Base-by-base conservation (phyloP, 2,329 filamentous ascomycete genomes). In the Curvularia lunata region DNA sequence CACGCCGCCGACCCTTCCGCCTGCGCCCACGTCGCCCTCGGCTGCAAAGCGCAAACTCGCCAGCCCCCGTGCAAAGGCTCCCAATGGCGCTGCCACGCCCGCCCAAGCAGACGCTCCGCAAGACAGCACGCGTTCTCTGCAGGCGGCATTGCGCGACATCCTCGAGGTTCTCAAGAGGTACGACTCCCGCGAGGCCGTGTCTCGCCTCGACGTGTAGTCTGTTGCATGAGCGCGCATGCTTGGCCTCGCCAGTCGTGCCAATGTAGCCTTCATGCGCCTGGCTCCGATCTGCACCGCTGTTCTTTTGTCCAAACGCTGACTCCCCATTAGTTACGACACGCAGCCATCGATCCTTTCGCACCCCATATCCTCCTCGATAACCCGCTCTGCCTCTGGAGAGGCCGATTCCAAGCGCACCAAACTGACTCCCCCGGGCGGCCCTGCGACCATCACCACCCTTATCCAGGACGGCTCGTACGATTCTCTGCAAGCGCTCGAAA, bases 31-130 rank as follows among this genome's bases (percentile, higher is more conserved):
- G 40, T 76, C 73, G 55, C 73, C 72, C 7, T 67, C 71, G 16
- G 40, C 65, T 40, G 70, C 75, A 58, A 83, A 83, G 68, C 79
- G 81, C 45, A 83, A 82, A 72, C 80, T 79, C 56, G 76, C 75
- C 38, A 71, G 75, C 34, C 74, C 72, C 48, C 65, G 67, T 46
- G 59, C 68, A 34, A 62, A 66, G 56, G 56, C 66, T 42, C 54
- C 67, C 61, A 70, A 74, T 56, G 71, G 70, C 70, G 68, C 69
- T 63, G 67, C 71, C 38, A 37, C 60, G 49, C 52, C 67, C 54
- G 67, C 62, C 58, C 52, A 59, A 48, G 60, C 47, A 41, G 54
- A 63, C 56, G 27, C 56, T 19, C 61, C 58, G 12, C 64, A 62
- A 34, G 58, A 58, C 2, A 53, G 65, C 50, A 59, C 67, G 48